Base-by-base conservation (phyloP, 768 basidiomycete species). In the Leccinum barrowsii region DNA sequence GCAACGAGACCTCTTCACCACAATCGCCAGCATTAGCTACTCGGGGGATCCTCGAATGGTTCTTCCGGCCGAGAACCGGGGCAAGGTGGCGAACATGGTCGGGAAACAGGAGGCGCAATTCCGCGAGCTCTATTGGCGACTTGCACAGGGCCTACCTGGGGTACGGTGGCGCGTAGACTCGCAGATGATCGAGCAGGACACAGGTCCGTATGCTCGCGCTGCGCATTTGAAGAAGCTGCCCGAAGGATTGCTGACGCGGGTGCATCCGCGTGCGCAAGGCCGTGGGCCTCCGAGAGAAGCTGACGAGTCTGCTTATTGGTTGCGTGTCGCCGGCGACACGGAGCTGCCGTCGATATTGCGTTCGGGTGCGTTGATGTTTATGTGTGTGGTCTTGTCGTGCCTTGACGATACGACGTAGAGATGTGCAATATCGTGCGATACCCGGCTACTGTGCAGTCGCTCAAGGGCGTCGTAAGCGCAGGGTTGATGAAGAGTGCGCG, bases 21-120 rank as follows among this genome's bases (percentile, higher is more conserved):
- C 85, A 48, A 89, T 99, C 53, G 88, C 96, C 0, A 83, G 87
- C 0, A 85, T 99, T 21, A 89, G 86, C 61, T 99, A 99, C 68
- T 74, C 74, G 44, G 94, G 94, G 19, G 94, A 99, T 69, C 92
- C 92, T 32, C 85, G 97, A 48, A 99, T 99, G 97, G 64, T 90
- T 50, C 82, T 95, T 5, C 94, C 94, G 1, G 94, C 87, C 0
- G 97, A 99, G 80, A 97, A 98, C 75, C 87, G 94, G 28, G 80
- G 84, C 60, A 99, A 99, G 76, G 89, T 99, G n/a, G 77, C 77
- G 50, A 98, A 98, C 73, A 98, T 99, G 65, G 95, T 98, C 44
- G 77, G 79, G 56, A 85, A 85, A 52, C 92, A 97, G 75, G 78
- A 80, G 17, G 80, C 81, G 17, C 92, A 94, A 71, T 98, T 98